These are phyloP conservation scores for Erythrophleum fordii DNA, from an alignment of 306 rosid genomes.

Conservation along the genomic window DNA sequence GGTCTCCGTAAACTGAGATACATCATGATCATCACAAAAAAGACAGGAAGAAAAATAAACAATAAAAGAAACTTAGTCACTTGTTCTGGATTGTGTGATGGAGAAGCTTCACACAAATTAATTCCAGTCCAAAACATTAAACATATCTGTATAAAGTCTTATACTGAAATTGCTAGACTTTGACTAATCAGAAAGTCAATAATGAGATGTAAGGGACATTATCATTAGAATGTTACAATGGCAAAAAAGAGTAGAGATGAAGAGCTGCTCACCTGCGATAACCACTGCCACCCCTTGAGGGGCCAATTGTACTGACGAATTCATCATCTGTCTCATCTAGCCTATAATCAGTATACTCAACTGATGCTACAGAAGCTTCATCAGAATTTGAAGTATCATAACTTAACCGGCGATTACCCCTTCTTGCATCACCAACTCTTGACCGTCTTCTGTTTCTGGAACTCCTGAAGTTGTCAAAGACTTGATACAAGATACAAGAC, in stretches of 20 bases:
- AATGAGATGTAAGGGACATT: conserved; percentile 7
- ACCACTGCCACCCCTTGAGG: conserved; percentile 65
- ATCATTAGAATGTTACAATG: neutral
- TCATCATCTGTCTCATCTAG: conserved; percentile 81
- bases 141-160: neutral
- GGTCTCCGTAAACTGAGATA: neutral
- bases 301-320: conserved; percentile 57
- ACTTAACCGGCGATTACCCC: conserved; percentile 73
- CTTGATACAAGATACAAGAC: conserved; percentile 90
- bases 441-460: conserved; percentile 88
- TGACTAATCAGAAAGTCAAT: neutral
- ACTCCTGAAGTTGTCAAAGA: conserved; percentile 83
- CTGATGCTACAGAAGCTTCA: conserved; percentile 80
- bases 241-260: conserved; percentile 12
- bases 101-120: neutral
- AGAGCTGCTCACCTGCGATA: conserved; percentile 67
- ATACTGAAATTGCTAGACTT: neutral
- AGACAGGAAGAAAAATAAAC: neutral
- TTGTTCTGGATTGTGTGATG: neutral
- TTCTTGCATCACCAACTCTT: conserved; percentile 67
- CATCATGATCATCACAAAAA: conserved; percentile 1
- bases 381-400: conserved; percentile 81
- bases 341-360: conserved; percentile 70
- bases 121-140: neutral
- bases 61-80: neutral